Conservation (phyloP, 1,284 basidiomycete species). For the Irpex lacteus region DNA sequence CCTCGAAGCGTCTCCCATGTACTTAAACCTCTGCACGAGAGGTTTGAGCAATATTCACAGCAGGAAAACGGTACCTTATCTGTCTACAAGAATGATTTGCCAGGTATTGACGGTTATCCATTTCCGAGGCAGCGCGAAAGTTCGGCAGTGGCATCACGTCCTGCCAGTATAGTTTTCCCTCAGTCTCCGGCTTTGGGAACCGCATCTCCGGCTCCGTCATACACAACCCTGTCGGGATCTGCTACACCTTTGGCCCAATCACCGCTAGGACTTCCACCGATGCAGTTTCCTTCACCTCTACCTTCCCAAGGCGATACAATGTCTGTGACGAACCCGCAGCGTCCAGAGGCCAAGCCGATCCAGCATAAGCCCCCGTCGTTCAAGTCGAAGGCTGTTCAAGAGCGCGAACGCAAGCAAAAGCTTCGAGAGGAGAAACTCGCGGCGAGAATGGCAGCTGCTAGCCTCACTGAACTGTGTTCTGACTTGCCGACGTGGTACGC, state of each 20-base stretch:
- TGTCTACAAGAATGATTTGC: not conserved
- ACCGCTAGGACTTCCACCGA: not conserved
- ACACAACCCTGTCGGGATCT: conserved; percentile 5
- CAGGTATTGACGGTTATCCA: conserved; percentile 15
- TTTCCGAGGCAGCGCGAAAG: conserved; percentile 14
- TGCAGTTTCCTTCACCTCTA: not conserved
- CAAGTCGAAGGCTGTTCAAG: not conserved
- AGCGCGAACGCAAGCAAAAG: not conserved
- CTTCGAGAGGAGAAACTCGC: not conserved
- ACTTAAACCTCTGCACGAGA: not conserved
- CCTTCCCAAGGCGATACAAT: not conserved
- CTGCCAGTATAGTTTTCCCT: not conserved
- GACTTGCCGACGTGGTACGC: conserved; percentile 23
- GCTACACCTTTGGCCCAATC: conserved; percentile 7
- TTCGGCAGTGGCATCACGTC: not conserved
- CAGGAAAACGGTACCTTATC: not conserved
- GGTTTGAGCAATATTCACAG: not conserved
- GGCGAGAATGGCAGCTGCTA: conserved; percentile 9
- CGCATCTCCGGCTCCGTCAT: conserved; percentile 1
- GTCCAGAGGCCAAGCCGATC: not conserved
- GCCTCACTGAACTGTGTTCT: conserved; percentile 28
- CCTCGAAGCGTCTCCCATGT: not conserved
- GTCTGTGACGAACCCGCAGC: not conserved
- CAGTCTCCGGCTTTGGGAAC: not conserved
- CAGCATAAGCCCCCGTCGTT: not conserved